Evolutionary conservation across 495 filamentous ascomycete species (phyloP).

Genomic region (Penicillium goetzii): DNA sequence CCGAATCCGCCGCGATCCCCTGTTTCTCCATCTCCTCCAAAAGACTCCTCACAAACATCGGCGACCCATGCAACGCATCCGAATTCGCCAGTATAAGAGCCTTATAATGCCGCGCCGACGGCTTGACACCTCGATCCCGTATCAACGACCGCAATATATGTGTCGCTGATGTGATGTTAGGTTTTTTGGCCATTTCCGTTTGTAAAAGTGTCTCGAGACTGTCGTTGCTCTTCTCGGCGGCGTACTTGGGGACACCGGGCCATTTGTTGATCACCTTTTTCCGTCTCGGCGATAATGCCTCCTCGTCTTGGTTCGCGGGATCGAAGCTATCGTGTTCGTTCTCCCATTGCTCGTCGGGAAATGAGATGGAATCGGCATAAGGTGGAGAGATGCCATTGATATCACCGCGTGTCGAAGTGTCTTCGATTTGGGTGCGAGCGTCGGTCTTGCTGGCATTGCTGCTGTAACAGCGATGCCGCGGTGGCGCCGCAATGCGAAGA

Average conservation of each 20-base stretch:
- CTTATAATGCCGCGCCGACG: slow-evolving; percentile 70
- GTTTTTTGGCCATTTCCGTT: slow-evolving; percentile 21
- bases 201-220: slow-evolving; percentile 36
- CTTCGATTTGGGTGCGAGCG: not conserved
- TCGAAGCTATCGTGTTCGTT: not conserved
- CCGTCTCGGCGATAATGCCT: not conserved
- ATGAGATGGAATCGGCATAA: not conserved
- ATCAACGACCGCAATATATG: slow-evolving; percentile 54
- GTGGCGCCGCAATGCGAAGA: slow-evolving; percentile 13
- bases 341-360: not conserved
- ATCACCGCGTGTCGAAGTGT: not conserved
- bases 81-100: slow-evolving; percentile 73
- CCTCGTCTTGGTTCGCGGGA: not conserved
- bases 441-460: slow-evolving; percentile 9
- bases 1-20: slow-evolving; percentile 62
- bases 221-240: slow-evolving; percentile 21
- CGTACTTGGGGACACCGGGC: not conserved
- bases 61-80: slow-evolving; percentile 64
- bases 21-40: slow-evolving; percentile 69
- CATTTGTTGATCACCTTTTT: not conserved
- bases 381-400: not conserved
- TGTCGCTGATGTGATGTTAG: slow-evolving; percentile 31
- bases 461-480: slow-evolving; percentile 30
- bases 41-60: slow-evolving; percentile 58
- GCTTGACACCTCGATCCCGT: slow-evolving; percentile 60